Percentiles rank a stretch among this genome's conserved stretches.
These are phyloP conservation scores for Kwoniella pini DNA, from an alignment of 768 basidiomycete genomes.

Conservation along the genomic window DNA sequence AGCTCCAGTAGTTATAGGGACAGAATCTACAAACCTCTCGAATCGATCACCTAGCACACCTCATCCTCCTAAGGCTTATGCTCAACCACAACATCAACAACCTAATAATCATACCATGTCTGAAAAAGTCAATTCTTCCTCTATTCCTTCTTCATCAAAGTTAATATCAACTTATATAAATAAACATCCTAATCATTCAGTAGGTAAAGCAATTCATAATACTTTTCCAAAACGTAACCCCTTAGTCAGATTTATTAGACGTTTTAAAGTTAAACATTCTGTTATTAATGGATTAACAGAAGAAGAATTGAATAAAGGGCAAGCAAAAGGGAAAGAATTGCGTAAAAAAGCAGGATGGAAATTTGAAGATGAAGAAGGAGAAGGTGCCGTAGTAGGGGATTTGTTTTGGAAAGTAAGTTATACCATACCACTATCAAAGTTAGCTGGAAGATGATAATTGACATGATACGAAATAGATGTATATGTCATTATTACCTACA, in stretches of 20 bases:
- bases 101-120: too few relatives aligned
- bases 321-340: slow-evolving; percentile 36
- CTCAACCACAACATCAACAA: not conserved
- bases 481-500: slow-evolving; percentile 64
- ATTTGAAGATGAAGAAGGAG: slow-evolving; percentile 43
- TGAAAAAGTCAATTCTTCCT: too few relatives aligned
- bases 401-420: slow-evolving; percentile 63
- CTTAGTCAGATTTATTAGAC: slow-evolving; percentile 37
- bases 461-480: slow-evolving; percentile 61
- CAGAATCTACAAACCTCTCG: too few relatives aligned
- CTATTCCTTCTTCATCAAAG: not conserved
- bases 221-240: slow-evolving; percentile 57
- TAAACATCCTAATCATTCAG: slow-evolving; percentile 54
- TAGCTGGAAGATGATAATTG: too few relatives aligned
- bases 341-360: slow-evolving; percentile 52
- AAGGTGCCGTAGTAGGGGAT: slow-evolving; percentile 60
- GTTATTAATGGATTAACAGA: slow-evolving; percentile 48
- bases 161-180: slow-evolving; percentile 58
- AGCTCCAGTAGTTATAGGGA: too few relatives aligned
- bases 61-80: not conserved
- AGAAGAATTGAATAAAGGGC: slow-evolving; percentile 30
- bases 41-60: not conserved
- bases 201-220: slow-evolving; percentile 55
- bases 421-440: not conserved
- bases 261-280: slow-evolving; percentile 55